Evolutionary conservation across 225 moss, liverwort and hornwort genomes (phyloP), one percentile per base, ranked within the genome.

Genomic region (Physcomitrellopsis africana): DNA sequence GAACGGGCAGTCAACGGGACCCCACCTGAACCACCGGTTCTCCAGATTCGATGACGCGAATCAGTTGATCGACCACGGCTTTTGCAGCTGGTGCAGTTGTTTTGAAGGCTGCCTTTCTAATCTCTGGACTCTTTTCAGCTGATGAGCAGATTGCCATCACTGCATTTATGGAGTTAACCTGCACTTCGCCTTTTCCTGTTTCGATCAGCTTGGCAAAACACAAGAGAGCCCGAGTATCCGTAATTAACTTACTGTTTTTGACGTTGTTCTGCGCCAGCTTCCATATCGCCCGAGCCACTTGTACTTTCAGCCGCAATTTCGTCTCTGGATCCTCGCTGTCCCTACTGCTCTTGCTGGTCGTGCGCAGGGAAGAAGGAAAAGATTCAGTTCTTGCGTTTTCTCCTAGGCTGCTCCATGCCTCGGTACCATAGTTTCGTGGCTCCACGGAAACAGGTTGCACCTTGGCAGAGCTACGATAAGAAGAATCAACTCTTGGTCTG

Each of bases 151-250:
- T 93, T 69, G 84, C 93, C 84, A 83, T 91, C 10, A 89, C 93
- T 3, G 93, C 93, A 87, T 82, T 87, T 11, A 93, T 75, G 32
- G 85, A 93, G 66, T 91, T 86, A 2, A 16, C 62, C 64, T 79
- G 87, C 58, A 93, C 89, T 0, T 81, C 82, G 7, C 75, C 89
- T 71, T 93, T 85, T 7, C 85, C 91, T 18, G 87, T 85, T 74
- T 93, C 91, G 49, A 93, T 89, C 82, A 93, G 73, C 75, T 91
- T 91, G 2, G 93, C 91, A 53, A 93, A 91, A 69, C 93, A 93
- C 37, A 93, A 73, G 3, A 93, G 83, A 51, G 93, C 93, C 51
- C 90, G 82, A 11, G 93, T 93, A 63, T 91, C 91, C 7, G 93
- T 93, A 47, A 93, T 91, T 41, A 87, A 84, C 79, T 91, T 91